Percentiles rank a stretch among this genome's conserved stretches.
These are phyloP conservation scores for Cephalotrichum gorgonifer DNA, from an alignment of 2,329 filamentous ascomycete genomes.

Conservation along the genomic window DNA sequence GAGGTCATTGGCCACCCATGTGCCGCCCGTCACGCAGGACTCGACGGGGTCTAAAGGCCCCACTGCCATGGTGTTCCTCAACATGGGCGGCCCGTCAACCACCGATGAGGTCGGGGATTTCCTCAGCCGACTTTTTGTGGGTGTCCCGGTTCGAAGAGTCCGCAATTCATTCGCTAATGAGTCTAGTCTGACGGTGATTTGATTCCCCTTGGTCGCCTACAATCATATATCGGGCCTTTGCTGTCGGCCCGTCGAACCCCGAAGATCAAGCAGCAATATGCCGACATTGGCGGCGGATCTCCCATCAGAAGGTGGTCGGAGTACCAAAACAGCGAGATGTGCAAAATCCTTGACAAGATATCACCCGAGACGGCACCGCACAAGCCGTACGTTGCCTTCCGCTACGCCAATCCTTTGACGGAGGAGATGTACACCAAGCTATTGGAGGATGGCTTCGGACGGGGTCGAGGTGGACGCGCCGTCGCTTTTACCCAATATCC, in stretches of 20 bases:
- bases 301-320: constrained; percentile 98
- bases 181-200: constrained; percentile 77
- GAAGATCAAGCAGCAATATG: constrained; percentile 94
- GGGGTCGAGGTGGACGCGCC: constrained; percentile 80
- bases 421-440: constrained; percentile 84
- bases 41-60: constrained; percentile 62
- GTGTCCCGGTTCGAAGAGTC: constrained; percentile 20
- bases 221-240: constrained; percentile 80
- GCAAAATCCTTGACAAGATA: constrained; percentile 85
- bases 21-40: constrained; percentile 73
- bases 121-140: constrained; percentile 81
- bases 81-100: constrained; percentile 94
- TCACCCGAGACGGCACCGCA: constrained; percentile 92
- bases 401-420: constrained; percentile 86
- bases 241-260: constrained; percentile 82
- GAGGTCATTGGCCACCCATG: constrained; percentile 28
- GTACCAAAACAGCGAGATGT: constrained; percentile 89
- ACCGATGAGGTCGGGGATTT: constrained; percentile 83
- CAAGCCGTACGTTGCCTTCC: constrained; percentile 94
- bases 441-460: constrained; percentile 80
- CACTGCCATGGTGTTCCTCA: constrained; percentile 97
- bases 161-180: constrained; percentile 9
- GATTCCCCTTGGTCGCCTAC: constrained; percentile 87
- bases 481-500: constrained; percentile 98
- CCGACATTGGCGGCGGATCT: constrained; percentile 91